A percentile compares a stretch with the other conserved stretches of the same genome.
phyloP scores from a whole-genome alignment of 148 eudicot species.

The Chenopodium suecicum region DNA sequence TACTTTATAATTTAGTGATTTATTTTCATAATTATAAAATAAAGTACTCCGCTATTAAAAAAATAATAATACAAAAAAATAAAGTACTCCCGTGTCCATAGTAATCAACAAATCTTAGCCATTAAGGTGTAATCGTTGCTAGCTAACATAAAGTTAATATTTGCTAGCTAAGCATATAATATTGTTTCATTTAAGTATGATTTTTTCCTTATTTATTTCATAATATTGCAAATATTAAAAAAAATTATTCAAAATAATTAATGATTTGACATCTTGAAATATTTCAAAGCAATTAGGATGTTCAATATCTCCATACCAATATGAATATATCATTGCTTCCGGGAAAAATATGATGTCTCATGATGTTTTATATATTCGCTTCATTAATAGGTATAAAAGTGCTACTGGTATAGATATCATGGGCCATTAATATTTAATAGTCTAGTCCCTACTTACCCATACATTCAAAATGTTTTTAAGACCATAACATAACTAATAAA shows the following conservation, averaged over 20 bases:
- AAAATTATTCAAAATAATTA: too few species aligned
- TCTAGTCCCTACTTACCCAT: neutral
- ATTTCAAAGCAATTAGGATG: neutral
- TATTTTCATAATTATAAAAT: neutral
- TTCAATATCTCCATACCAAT: slow-evolving; percentile 10
- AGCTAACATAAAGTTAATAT: neutral
- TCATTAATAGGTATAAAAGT: neutral
- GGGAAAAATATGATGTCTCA: neutral
- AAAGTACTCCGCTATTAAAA: too few species aligned
- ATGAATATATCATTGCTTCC: slow-evolving; percentile 3
- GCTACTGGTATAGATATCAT: neutral
- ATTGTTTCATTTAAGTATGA: neutral
- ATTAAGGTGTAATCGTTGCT: neutral
- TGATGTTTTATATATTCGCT: neutral
- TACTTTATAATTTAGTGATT: neutral
- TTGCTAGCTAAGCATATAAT: neutral
- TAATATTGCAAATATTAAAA: too few species aligned
- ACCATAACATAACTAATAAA: too few species aligned
- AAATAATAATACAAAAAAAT: neutral
- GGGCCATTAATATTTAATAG: neutral
- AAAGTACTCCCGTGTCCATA: neutral
- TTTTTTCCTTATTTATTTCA: neutral
- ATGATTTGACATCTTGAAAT: too few species aligned
- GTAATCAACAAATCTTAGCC: neutral
- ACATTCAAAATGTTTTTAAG: neutral